These are phyloP conservation scores for Saccharomycopsis amapae DNA, from an alignment of 805 yeast species.

Conservation along the genomic window DNA sequence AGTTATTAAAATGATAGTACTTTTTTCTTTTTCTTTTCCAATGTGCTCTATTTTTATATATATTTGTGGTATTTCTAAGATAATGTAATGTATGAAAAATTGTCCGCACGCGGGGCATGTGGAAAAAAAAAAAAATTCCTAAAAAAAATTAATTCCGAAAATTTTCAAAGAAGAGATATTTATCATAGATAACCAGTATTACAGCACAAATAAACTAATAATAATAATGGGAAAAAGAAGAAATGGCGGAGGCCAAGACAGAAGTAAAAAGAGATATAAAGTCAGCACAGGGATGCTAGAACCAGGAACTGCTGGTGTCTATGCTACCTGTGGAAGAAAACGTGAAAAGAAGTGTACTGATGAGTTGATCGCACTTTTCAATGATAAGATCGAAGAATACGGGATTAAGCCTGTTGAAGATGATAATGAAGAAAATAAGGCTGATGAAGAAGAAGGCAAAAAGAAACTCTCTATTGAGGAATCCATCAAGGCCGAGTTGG, in stretches of 20 bases:
- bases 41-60: too few relatives aligned
- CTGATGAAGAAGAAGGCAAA: conserved; percentile 26
- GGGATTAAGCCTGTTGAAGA: conserved; percentile 31
- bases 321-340: conserved; percentile 81
- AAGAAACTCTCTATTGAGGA: conserved; percentile 64
- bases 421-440: conserved; percentile 20
- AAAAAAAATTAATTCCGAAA: neutral
- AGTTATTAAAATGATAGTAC: neutral
- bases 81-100: too few relatives aligned
- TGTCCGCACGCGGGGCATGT: neutral
- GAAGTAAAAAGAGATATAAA: conserved; percentile 30
- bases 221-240: conserved; percentile 10
- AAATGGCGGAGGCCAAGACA: neutral
- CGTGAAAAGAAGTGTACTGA: conserved; percentile 72
- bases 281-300: conserved; percentile 50
- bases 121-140: neutral
- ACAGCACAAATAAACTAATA: neutral
- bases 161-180: neutral
- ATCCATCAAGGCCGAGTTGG: conserved; percentile 63
- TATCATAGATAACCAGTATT: neutral
- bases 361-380: conserved; percentile 56
- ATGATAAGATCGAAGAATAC: conserved; percentile 45
- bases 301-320: conserved; percentile 81
- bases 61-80: too few relatives aligned
- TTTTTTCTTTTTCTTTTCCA: too few relatives aligned